These are phyloP conservation scores for Magnolia officinalis DNA, from an alignment of 164 flowering plant genomes.

Conservation along the genomic window DNA sequence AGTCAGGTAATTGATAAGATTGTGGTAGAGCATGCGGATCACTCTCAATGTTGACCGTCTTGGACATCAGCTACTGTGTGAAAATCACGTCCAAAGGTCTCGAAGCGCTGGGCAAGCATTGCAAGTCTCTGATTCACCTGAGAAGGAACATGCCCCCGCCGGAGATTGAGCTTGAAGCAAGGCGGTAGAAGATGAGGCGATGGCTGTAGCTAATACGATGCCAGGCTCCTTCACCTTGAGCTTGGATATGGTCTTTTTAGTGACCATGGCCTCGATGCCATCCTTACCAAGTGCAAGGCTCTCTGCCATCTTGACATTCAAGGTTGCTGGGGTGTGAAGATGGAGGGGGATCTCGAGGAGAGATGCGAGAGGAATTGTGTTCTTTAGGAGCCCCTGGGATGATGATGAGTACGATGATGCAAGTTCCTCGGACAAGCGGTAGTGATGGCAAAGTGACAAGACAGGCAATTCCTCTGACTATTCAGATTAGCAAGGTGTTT, in stretches of 20 bases:
- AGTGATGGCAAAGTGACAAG: neutral
- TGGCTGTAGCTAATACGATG: constrained; percentile 69
- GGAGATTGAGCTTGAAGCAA: constrained; percentile 16
- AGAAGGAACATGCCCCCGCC: constrained; percentile 62
- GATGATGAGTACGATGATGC: constrained; percentile 4
- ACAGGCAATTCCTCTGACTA: neutral
- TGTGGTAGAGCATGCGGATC: constrained; percentile 44
- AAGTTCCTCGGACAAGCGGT: constrained; percentile 19
- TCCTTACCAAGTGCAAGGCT: constrained; percentile 26
- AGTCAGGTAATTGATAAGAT: constrained; percentile 49
- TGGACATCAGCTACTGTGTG: constrained; percentile 59
- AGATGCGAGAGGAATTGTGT: constrained; percentile 18
- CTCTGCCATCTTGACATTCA: constrained; percentile 54
- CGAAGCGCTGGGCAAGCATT: constrained; percentile 54
- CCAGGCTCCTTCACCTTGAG: constrained; percentile 62
- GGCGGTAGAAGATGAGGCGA: constrained; percentile 58
- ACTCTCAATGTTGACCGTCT: constrained; percentile 36
- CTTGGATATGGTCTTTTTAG: constrained; percentile 47
- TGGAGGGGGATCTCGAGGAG: constrained; percentile 28
- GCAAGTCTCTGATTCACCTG: constrained; percentile 42
- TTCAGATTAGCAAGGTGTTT: neutral
- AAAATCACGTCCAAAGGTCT: constrained; percentile 41
- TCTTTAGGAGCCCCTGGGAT: constrained; percentile 31
- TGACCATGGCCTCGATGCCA: constrained; percentile 25
- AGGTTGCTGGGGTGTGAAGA: constrained; percentile 60